Evolutionary conservation across 108 stramenopile species (phyloP).

Genomic region (Fistulifera pelliculosa): DNA sequence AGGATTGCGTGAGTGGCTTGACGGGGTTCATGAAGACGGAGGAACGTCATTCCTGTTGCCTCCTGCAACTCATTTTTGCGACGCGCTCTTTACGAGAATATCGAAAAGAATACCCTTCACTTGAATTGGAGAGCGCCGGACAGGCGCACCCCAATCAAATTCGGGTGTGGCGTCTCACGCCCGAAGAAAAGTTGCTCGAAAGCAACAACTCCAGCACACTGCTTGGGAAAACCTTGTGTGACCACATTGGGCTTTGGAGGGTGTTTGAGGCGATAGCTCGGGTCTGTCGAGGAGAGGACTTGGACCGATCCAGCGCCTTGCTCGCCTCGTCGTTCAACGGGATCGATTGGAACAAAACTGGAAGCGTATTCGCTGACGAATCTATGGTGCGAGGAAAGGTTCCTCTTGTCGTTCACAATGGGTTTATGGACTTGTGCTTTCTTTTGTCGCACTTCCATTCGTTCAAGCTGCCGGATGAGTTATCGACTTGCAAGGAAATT

Average conservation of each 20-base stretch:
- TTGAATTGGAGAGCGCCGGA: conserved; percentile 44
- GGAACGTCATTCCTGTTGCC: conserved; percentile 53
- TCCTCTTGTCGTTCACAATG: conserved; percentile 80
- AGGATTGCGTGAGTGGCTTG: conserved; percentile 71
- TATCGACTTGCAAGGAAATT: conserved; percentile 47
- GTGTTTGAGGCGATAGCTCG: conserved; percentile 63
- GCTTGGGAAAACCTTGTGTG: conserved; percentile 49
- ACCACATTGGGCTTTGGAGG: conserved; percentile 58
- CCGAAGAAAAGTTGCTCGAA: conserved; percentile 38
- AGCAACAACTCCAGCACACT: conserved; percentile 34
- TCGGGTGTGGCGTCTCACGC: conserved; percentile 48
- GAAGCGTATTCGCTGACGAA: neutral
- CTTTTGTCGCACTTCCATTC: conserved; percentile 69
- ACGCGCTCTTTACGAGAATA: conserved; percentile 67
- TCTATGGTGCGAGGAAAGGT: conserved; percentile 23
- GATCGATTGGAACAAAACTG: conserved; percentile 7
- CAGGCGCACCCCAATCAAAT: conserved; percentile 38
- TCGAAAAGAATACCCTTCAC: conserved; percentile 64
- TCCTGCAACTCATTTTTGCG: conserved; percentile 74
- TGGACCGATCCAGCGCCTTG: neutral
- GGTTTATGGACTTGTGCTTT: conserved; percentile 74
- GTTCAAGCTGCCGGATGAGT: conserved; percentile 37
- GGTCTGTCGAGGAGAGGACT: conserved; percentile 44
- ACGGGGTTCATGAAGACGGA: conserved; percentile 39
- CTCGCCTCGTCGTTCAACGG: conserved; percentile 6